Conservation (phyloP, 352 stramenopile genomes). For the Globisporangium iwayamae region DNA sequence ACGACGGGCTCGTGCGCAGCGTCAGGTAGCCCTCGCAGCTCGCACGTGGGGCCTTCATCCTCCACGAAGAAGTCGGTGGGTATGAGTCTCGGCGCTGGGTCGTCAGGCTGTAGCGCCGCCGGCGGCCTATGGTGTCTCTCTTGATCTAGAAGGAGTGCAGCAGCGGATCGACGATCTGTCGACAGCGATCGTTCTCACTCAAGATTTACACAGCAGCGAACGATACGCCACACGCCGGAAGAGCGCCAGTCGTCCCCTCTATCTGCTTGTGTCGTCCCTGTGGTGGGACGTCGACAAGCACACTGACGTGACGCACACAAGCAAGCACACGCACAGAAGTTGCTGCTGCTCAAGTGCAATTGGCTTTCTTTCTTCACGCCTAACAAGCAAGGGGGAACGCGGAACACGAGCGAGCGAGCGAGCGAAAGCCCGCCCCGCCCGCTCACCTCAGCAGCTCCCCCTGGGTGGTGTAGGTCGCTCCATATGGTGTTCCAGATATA, state of each 20-base stretch:
- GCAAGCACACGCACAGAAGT: background rate
- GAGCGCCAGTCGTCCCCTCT: no score
- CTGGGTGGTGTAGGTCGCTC: background rate
- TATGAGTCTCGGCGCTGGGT: conserved; percentile 13
- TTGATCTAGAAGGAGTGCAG: background rate
- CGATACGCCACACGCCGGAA: no score
- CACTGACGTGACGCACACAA: no score
- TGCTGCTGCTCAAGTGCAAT: background rate
- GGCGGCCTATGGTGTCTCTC: conserved; percentile 13
- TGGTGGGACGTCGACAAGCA: no score
- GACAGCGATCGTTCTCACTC: background rate
- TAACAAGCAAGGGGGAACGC: background rate
- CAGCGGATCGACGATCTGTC: conserved; percentile 2
- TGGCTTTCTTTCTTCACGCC: conserved; percentile 1
- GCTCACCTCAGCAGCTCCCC: background rate
- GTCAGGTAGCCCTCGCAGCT: conserved; percentile 86
- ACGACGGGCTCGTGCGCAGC: conserved; percentile 83
- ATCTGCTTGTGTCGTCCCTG: no score
- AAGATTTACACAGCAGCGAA: no score
- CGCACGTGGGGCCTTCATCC: conserved; percentile 79
- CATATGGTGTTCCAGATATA: background rate
- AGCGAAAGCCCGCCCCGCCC: no score
- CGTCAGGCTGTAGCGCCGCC: conserved; percentile 15
- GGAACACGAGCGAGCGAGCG: background rate
- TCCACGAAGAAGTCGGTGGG: conserved; percentile 9